A percentile compares a stretch with the other conserved stretches of the same genome.
These are phyloP conservation scores for Lobosporangium transversale DNA, from an alignment of 192 early-diverging fungal species.

Conservation along the genomic window DNA sequence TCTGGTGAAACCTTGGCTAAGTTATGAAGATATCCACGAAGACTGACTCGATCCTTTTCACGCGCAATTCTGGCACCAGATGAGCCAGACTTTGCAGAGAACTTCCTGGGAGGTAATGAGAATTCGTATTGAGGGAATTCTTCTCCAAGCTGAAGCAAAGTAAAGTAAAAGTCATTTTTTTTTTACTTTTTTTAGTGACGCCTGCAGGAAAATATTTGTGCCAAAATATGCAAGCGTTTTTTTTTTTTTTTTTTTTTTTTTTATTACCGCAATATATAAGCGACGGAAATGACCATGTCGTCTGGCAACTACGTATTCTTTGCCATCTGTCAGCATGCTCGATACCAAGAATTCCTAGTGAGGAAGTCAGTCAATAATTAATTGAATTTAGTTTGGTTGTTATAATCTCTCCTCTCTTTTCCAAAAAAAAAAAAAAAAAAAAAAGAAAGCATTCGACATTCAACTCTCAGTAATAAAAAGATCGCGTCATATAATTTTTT, in stretches of 20 bases:
- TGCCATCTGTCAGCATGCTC: constrained; percentile 26
- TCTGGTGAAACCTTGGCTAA: constrained; percentile 37
- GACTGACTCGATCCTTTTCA: constrained; percentile 62
- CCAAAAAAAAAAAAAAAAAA: too few relatives aligned
- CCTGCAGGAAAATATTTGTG: too few relatives aligned
- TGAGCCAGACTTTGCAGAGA: constrained; percentile 26
- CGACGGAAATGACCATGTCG: constrained; percentile 59
- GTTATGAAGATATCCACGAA: constrained; percentile 56
- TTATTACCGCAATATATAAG: constrained; percentile 56
- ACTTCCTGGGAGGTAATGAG: constrained; percentile 55
- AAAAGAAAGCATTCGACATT: too few relatives aligned
- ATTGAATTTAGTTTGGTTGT: not conserved
- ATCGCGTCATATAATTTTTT: too few relatives aligned
- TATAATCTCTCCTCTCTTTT: too few relatives aligned
- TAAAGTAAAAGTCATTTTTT: too few relatives aligned
- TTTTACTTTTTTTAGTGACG: too few relatives aligned
- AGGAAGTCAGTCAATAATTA: not conserved
- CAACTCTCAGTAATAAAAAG: too few relatives aligned
- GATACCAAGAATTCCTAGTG: constrained; percentile 60
- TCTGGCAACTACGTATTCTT: constrained; percentile 53
- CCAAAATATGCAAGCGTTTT: too few relatives aligned
- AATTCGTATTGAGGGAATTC: constrained; percentile 59
- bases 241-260: too few relatives aligned
- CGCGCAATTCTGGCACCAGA: constrained; percentile 34
- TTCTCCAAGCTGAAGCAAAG: constrained; percentile 42